Evolutionary conservation across 2,329 filamentous ascomycete species (phyloP).

Genomic region (Juglanconis oblonga): DNA sequence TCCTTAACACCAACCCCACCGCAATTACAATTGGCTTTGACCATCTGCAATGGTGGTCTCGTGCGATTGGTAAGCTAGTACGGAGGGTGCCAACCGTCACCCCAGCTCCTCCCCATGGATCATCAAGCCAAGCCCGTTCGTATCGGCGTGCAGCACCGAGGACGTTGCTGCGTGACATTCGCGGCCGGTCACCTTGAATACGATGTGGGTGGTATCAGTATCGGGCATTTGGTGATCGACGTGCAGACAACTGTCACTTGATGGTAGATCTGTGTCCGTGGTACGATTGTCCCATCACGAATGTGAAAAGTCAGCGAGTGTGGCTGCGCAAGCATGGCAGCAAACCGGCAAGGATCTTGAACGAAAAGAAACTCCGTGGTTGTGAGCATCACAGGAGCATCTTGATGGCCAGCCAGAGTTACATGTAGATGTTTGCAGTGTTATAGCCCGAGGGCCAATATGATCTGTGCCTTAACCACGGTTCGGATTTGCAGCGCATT

Average conservation of each 20-base stretch:
- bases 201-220: neutral
- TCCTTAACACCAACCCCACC: slow-evolving; percentile 12
- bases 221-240: neutral
- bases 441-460: neutral
- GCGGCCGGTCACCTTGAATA: slow-evolving; percentile 1
- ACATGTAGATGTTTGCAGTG: neutral
- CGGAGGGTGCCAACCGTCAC: neutral
- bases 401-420: neutral
- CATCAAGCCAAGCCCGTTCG: slow-evolving; percentile 2
- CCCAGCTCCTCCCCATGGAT: neutral
- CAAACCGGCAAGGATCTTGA: no score
- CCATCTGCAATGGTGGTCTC: neutral
- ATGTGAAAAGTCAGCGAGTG: neutral
- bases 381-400: neutral
- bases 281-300: neutral
- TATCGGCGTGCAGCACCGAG: slow-evolving; percentile 8
- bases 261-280: neutral
- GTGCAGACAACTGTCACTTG: neutral
- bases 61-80: slow-evolving; percentile 10
- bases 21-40: neutral
- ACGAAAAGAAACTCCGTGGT: no score
- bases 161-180: neutral
- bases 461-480: neutral
- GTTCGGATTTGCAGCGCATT: neutral
- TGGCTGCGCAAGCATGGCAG: neutral